A percentile compares a stretch with the other conserved stretches of the same genome.
phyloP scores from a whole-genome alignment of 2,329 filamentous ascomycete genomes.

The Elsinoe batatas region DNA sequence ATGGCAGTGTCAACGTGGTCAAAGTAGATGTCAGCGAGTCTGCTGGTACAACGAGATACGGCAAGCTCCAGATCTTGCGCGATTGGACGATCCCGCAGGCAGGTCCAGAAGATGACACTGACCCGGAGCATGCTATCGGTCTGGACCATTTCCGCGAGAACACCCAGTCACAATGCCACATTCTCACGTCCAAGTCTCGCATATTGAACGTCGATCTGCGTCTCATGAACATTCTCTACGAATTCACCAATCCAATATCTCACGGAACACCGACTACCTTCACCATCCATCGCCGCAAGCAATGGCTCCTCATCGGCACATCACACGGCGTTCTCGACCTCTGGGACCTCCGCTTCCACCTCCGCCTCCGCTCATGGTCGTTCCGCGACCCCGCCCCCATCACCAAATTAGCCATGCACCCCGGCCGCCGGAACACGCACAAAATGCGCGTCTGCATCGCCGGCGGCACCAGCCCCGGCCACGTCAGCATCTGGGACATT shows the following conservation, averaged over 20 bases:
- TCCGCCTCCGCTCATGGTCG: conserved; percentile 81
- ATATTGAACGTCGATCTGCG: conserved; percentile 78
- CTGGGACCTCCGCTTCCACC: conserved; percentile 92
- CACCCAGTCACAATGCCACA: conserved; percentile 66
- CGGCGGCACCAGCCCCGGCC: conserved; percentile 75
- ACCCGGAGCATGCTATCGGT: conserved; percentile 69
- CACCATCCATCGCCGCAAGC: conserved; percentile 71
- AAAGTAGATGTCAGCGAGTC: conserved; percentile 60
- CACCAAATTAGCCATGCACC: conserved; percentile 69
- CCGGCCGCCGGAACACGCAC: conserved; percentile 43
- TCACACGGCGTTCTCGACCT: conserved; percentile 86
- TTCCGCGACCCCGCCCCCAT: conserved; percentile 72
- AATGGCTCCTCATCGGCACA: conserved; percentile 87
- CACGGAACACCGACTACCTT: conserved; percentile 90
- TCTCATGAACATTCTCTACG: conserved; percentile 73
- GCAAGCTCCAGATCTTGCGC: conserved; percentile 64
- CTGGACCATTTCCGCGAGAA: conserved; percentile 85
- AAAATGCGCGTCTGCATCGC: conserved; percentile 81
- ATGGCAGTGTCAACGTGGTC: conserved; percentile 83
- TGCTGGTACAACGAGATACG: conserved; percentile 53
- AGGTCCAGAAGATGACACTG: background rate
- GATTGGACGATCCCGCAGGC: conserved; percentile 54
- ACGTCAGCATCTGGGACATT: conserved; percentile 91
- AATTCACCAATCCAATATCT: conserved; percentile 75
- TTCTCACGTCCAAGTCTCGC: conserved; percentile 78